Percentiles rank a stretch among this genome's conserved stretches.
These are phyloP conservation scores for Meyerozyma carpophila DNA, from an alignment of 1,139 yeast species.

Conservation along the genomic window DNA sequence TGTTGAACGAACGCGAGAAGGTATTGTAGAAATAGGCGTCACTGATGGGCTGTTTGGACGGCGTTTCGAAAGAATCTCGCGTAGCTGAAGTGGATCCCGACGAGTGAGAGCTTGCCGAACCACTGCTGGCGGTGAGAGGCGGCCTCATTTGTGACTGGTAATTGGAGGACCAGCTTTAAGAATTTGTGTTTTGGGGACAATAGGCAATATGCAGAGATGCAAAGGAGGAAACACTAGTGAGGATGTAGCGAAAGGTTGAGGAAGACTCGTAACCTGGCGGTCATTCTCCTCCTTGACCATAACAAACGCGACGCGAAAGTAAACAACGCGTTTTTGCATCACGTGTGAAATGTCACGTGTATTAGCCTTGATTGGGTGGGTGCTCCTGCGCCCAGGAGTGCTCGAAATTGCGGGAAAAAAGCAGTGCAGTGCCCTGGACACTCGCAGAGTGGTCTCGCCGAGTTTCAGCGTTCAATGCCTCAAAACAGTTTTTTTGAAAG, in stretches of 20 bases:
- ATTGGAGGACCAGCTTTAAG: background rate
- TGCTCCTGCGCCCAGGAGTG: too few species aligned
- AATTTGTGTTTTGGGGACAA: too few species aligned
- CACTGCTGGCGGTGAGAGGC: slow-evolving; percentile 1
- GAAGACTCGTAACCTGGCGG: background rate
- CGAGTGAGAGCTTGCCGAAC: background rate
- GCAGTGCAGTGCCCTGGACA: too few species aligned
- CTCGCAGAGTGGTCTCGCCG: too few species aligned
- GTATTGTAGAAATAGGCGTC: background rate
- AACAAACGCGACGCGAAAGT: slow-evolving; percentile 1
- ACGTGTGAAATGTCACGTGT: background rate
- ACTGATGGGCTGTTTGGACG: background rate
- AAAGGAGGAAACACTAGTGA: too few species aligned
- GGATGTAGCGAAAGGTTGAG: background rate
- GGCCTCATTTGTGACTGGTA: background rate
- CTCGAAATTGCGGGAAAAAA: too few species aligned
- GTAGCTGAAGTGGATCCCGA: slow-evolving; percentile 1
- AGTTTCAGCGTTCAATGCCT: too few species aligned
- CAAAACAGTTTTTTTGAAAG: too few species aligned
- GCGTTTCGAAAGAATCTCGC: background rate
- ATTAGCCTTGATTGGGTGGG: too few species aligned
- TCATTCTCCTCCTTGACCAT: background rate
- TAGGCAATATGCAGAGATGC: too few species aligned
- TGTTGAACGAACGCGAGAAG: slow-evolving; percentile 41
- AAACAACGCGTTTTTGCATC: background rate